Percentiles rank a stretch among this genome's conserved stretches.
These are phyloP conservation scores for Kwoniella dendrophila DNA, from an alignment of 768 basidiomycete species.

Conservation along the genomic window DNA sequence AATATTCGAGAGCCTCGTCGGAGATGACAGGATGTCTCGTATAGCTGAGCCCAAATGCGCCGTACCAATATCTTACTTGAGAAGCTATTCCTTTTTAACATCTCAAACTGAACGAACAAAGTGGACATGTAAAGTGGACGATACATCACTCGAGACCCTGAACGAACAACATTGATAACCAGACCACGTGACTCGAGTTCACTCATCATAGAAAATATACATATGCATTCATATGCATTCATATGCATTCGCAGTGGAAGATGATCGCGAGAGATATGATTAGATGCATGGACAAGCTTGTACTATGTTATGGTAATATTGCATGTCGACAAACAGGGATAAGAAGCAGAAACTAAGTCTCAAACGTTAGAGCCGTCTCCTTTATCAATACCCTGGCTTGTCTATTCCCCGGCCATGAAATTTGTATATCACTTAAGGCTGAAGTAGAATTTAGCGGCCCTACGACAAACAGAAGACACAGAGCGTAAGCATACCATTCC, in stretches of 20 bases:
- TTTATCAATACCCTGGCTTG: constrained; percentile 81
- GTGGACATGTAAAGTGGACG: constrained; percentile 2
- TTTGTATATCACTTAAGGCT: constrained; percentile 70
- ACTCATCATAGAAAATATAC: too few species aligned
- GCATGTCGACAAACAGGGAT: not conserved
- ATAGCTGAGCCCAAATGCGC: not conserved
- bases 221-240: too few species aligned
- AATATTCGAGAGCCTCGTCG: too few species aligned
- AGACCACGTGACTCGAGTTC: too few species aligned
- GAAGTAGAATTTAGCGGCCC: constrained; percentile 66
- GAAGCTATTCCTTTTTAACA: not conserved
- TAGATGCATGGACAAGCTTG: too few species aligned
- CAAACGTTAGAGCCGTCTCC: constrained; percentile 81
- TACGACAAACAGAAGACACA: constrained; percentile 40
- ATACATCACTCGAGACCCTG: not conserved
- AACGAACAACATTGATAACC: too few species aligned
- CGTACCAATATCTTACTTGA: not conserved
- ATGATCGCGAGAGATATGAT: too few species aligned
- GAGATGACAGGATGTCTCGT: too few species aligned
- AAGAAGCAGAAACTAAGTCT: constrained; percentile 59
- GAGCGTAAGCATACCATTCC: not conserved
- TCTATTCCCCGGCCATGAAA: constrained; percentile 83
- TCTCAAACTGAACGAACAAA: not conserved
- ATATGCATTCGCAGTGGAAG: too few species aligned
- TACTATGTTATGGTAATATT: not conserved